phyloP scores from a whole-genome alignment of 1,284 basidiomycete genomes.

The Hymenochaete sp. region DNA sequence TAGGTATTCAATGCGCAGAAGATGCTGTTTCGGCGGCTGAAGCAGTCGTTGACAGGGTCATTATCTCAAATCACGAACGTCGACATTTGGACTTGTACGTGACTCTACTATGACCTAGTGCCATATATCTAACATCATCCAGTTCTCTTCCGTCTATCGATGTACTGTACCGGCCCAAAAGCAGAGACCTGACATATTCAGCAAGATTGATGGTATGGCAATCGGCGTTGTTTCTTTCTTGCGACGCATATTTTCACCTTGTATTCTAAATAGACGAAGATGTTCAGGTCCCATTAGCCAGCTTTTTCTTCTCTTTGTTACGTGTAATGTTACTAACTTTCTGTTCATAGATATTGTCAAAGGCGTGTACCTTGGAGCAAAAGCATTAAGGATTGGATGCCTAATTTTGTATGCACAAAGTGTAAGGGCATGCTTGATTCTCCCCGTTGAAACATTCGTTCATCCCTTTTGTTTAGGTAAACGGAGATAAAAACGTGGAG shows the following conservation, averaged over 20 bases:
- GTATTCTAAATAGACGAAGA: no score
- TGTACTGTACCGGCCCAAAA: constrained; percentile 67
- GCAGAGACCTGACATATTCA: constrained; percentile 69
- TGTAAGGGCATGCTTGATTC: constrained; percentile 33
- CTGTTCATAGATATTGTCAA: constrained; percentile 87
- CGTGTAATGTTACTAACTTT: background rate
- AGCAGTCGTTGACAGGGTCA: constrained; percentile 76
- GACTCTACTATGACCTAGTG: background rate
- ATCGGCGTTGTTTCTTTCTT: no score
- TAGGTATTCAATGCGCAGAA: constrained; percentile 75
- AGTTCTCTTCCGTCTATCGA: constrained; percentile 68
- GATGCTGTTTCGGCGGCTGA: constrained; percentile 86
- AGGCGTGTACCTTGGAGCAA: constrained; percentile 85
- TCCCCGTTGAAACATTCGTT: constrained; percentile 7
- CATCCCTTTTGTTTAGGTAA: constrained; percentile 44
- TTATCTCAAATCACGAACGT: constrained; percentile 84
- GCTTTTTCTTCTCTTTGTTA: no score
- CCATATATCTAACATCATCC: background rate
- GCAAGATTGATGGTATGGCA: constrained; percentile 52
- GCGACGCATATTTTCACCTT: background rate
- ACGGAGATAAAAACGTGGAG: constrained; percentile 74
- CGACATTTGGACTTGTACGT: constrained; percentile 76
- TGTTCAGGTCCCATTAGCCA: no score
- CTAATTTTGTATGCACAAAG: constrained; percentile 89
- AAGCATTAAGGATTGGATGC: constrained; percentile 82